Evolutionary conservation across 2,329 filamentous ascomycete genomes (phyloP).

Genomic region (Ophiognomonia clavigignenti-juglandacearum): DNA sequence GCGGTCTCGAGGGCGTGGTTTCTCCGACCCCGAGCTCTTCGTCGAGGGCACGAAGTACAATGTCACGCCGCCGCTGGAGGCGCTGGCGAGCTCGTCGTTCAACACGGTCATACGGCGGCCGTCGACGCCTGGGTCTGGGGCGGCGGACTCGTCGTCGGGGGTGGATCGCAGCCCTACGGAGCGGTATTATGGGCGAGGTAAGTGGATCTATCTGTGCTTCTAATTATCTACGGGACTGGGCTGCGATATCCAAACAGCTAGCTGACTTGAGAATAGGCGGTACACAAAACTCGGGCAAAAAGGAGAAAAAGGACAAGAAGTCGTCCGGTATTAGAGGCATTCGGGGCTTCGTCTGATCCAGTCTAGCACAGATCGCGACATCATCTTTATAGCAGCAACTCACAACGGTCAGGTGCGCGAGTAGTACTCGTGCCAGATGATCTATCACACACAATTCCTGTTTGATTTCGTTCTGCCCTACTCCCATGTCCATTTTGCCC

Average conservation of each 20-base stretch:
- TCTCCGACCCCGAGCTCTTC: constrained; percentile 38
- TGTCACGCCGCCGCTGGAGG: constrained; percentile 35
- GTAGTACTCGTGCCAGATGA: too few species aligned
- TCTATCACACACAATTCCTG: too few species aligned
- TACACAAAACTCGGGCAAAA: constrained; percentile 41
- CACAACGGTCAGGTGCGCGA: too few species aligned
- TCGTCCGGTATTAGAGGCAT: constrained; percentile 32
- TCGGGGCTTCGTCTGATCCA: constrained; percentile 28
- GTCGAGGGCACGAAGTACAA: constrained; percentile 37
- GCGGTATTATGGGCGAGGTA: constrained; percentile 42
- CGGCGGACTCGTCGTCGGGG: constrained; percentile 12
- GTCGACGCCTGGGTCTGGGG: constrained; percentile 31
- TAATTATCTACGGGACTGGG: too few species aligned
- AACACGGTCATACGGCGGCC: constrained; percentile 27
- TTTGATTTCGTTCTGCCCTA: too few species aligned
- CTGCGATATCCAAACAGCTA: too few species aligned
- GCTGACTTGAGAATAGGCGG: constrained; percentile 31
- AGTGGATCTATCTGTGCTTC: constrained; percentile 20
- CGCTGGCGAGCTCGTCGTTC: constrained; percentile 20
- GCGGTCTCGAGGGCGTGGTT: constrained; percentile 30
- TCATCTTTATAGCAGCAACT: too few species aligned
- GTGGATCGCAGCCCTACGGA: constrained; percentile 31
- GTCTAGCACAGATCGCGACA: background rate
- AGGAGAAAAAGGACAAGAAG: constrained; percentile 44
- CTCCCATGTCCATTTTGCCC: too few species aligned